phyloP scores from a whole-genome alignment of 768 basidiomycete genomes.

The Filobasidium wieringae region DNA sequence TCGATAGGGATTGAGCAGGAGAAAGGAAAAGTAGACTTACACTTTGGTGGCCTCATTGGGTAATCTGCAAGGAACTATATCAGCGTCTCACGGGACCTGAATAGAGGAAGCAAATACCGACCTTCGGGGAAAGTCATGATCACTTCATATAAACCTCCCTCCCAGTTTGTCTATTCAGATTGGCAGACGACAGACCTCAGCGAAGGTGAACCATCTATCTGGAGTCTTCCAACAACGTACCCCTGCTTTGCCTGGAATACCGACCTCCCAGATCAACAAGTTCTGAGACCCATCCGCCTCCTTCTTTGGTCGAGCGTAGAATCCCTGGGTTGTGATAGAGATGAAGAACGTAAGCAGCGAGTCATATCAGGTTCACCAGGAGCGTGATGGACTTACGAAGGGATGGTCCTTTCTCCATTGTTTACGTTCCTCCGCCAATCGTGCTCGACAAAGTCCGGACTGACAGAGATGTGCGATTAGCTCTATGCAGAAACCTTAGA shows the following conservation, averaged over 20 bases:
- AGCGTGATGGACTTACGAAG: constrained; percentile 58
- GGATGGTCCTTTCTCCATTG: constrained; percentile 99
- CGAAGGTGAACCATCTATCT: neutral
- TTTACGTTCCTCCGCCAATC: constrained; percentile 92
- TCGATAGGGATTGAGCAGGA: neutral
- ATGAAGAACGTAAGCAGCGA: neutral
- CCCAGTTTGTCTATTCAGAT: constrained; percentile 96
- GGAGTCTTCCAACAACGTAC: constrained; percentile 46
- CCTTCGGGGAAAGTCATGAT: constrained; percentile 95
- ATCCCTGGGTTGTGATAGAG: constrained; percentile 52
- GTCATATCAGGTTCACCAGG: neutral
- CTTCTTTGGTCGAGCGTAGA: constrained; percentile 90
- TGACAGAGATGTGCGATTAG: no score
- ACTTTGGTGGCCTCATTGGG: constrained; percentile 38
- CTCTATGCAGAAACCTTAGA: no score
- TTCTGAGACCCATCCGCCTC: constrained; percentile 86
- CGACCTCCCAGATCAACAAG: constrained; percentile 96
- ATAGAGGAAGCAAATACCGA: constrained; percentile 33
- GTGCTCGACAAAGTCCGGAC: constrained; percentile 58
- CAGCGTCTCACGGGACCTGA: neutral
- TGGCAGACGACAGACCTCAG: no score
- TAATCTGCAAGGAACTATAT: constrained; percentile 22
- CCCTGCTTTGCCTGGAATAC: constrained; percentile 81
- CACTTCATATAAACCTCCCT: constrained; percentile 87
- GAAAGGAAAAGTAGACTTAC: constrained; percentile 14